Conservation (phyloP, 495 filamentous ascomycete species). For the Neurospora sublineolata region DNA sequence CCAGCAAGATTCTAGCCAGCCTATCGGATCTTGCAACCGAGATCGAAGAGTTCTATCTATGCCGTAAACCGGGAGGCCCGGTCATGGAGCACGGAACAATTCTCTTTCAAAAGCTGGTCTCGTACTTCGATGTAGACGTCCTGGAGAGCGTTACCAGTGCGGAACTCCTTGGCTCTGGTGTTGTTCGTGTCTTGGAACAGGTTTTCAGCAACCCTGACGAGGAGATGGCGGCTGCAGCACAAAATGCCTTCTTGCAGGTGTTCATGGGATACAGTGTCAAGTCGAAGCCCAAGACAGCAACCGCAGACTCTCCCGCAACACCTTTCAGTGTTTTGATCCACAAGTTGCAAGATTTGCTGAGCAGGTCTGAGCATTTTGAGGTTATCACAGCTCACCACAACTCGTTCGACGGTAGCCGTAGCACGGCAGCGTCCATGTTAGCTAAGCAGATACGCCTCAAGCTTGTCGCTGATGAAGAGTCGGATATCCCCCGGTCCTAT, state of each 20-base stretch:
- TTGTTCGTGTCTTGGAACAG: slow-evolving; percentile 72
- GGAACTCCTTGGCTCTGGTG: slow-evolving; percentile 78
- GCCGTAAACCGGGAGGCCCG: slow-evolving; percentile 27
- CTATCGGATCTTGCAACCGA: slow-evolving; percentile 60
- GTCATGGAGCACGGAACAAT: slow-evolving; percentile 42
- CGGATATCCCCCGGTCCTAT: slow-evolving; percentile 73
- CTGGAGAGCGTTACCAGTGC: slow-evolving; percentile 95
- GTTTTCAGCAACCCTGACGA: slow-evolving; percentile 63
- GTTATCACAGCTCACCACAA: slow-evolving; percentile 92
- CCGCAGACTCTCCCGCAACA: slow-evolving; percentile 54
- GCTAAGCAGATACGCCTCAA: slow-evolving; percentile 90
- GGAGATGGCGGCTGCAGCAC: slow-evolving; percentile 45
- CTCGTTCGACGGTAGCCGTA: slow-evolving; percentile 80
- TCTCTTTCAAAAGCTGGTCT: slow-evolving; percentile 66
- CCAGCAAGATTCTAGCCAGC: slow-evolving; percentile 58
- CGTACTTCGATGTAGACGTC: slow-evolving; percentile 78
- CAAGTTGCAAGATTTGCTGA: slow-evolving; percentile 91
- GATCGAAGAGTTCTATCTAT: slow-evolving; percentile 57
- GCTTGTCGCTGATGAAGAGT: slow-evolving; percentile 80
- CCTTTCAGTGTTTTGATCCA: slow-evolving; percentile 85
- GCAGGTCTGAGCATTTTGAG: slow-evolving; percentile 95
- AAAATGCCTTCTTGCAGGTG: slow-evolving; percentile 80
- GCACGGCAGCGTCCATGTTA: slow-evolving; percentile 89
- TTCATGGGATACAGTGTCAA: slow-evolving; percentile 71
- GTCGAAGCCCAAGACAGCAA: slow-evolving; percentile 50